A percentile compares a stretch with the other conserved stretches of the same genome.
These are phyloP conservation scores for Dendrocalamus latiflorus DNA, from an alignment of 202 grass and related monocot species.

Conservation along the genomic window DNA sequence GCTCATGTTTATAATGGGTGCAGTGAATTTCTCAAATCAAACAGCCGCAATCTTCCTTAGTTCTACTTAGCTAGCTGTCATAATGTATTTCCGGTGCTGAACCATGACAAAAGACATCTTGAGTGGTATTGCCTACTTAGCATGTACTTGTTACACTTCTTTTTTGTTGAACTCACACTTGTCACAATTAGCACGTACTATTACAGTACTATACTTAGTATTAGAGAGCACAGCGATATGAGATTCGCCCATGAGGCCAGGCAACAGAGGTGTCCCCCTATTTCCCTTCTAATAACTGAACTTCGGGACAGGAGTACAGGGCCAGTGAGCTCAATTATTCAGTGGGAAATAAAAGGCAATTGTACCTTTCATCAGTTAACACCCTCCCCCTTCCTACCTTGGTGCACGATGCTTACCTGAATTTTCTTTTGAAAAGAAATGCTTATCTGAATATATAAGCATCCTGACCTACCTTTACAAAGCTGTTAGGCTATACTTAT, in stretches of 20 bases:
- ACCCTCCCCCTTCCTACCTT: background rate
- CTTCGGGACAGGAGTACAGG: background rate
- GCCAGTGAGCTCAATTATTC: conserved; percentile 16
- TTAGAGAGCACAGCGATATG: background rate
- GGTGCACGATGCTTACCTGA: conserved; percentile 21
- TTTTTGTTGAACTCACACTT: too few species aligned
- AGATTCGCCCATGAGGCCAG: background rate
- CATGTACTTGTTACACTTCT: too few species aligned
- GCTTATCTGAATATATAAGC: conserved; percentile 26
- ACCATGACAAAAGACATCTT: too few species aligned
- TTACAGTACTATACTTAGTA: too few species aligned
- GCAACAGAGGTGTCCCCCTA: background rate
- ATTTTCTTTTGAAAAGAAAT: background rate
- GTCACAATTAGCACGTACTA: too few species aligned
- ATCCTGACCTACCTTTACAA: conserved; percentile 22
- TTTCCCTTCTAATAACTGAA: background rate
- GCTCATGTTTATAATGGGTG: conserved; percentile 14
- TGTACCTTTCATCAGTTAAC: conserved; percentile 14
- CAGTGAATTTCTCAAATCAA: background rate
- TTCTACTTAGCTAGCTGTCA: too few species aligned
- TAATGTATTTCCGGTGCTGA: too few species aligned
- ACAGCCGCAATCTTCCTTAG: too few species aligned
- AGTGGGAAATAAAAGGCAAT: background rate
- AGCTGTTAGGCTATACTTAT: conserved; percentile 20
- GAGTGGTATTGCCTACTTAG: too few species aligned